Base-by-base conservation (phyloP, 164 flowering plant genomes). In the Dillenia turbinata region DNA sequence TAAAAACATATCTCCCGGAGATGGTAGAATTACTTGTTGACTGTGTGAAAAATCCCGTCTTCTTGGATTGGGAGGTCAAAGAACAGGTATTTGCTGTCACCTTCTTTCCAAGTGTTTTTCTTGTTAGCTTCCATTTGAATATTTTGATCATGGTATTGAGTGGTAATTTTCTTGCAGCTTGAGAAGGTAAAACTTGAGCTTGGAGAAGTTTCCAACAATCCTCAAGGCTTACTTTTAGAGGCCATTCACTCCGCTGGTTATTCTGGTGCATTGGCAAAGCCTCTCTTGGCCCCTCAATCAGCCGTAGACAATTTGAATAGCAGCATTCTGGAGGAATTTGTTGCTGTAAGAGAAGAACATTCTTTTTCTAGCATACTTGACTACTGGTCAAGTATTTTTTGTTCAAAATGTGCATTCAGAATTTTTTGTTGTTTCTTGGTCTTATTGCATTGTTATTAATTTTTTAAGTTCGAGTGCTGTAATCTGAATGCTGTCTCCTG, bases 191-290 rank as follows among this genome's bases (percentile, higher is more conserved):
- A 85, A 69, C 72, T 69, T 44, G 96, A 95, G 71, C 73, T 92
- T 40, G 73, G 52, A 65, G 97, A 88, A 71, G 66, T 61, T 65
- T 75, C 80, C 44, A 85, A 87, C 57, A 87, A 95, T 59, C 99
- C 98, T 12, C 85, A 83, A 47, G 86, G 81, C 47, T 76, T 95
- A 74, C 84, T 95, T 52, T 48, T 88, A 71, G 99, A 95, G 77
- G 97, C 96, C 61, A 68, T 95, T 69, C 97, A 95, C 67, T 77
- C 88, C 44, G 90, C 86, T 66, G 98, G 94, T 51, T 95, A 79
- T 75, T 62, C 83, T 66, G 99, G 99, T 68, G 82, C 92, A 24
- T 75, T 84, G 70, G 89, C 82, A 9, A 81, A 85, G 78, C 80
- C 97, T 57, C 86, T 92, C 65, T 47, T 87, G 70, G 96, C 97